Conservation (phyloP, 345 rosid genomes). For the Citrus sinensis region DVS_A1.0 CM039166.1:11962501-11963000, state of each 20-base stretch:
- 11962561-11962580: background rate
- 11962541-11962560: background rate
- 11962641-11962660: background rate
- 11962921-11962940: background rate
- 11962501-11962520: background rate
- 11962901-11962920: background rate
- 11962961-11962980: background rate
- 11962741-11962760: background rate
- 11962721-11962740: background rate
- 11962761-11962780: conserved; percentile 13
- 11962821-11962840: conserved; percentile 82
- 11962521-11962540: background rate
- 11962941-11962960: background rate
- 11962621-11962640: background rate
- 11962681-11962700: background rate
- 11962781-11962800: conserved; percentile 75
- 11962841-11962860: conserved; percentile 88
- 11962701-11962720: background rate
- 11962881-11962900: conserved; percentile 9
- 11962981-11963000: background rate
- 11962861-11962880: conserved; percentile 93
- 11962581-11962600: background rate
- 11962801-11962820: conserved; percentile 79
- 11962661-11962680: background rate
- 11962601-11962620: background rate